phyloP scores from a whole-genome alignment of 2,329 filamentous ascomycete species.

The Drechmeria coniospora region DNA sequence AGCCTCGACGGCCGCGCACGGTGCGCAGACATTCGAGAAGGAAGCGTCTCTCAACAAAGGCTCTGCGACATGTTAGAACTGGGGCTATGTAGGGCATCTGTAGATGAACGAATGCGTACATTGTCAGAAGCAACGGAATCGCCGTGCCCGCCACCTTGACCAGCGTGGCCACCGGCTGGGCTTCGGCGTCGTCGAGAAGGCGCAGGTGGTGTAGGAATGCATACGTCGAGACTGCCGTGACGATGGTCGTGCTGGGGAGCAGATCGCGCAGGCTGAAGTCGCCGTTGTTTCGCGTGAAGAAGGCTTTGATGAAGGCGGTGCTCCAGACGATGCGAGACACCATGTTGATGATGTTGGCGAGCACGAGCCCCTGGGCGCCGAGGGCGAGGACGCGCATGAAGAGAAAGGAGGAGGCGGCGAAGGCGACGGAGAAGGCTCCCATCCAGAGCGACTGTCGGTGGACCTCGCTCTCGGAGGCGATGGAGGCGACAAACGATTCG shows the following conservation, averaged over 20 bases:
- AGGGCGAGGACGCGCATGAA: constrained; percentile 54
- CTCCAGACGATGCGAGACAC: constrained; percentile 71
- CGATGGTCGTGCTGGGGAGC: constrained; percentile 13
- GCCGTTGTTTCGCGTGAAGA: constrained; percentile 35
- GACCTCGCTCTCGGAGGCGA: constrained; percentile 61
- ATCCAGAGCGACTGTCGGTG: constrained; percentile 71
- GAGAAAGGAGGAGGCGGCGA: constrained; percentile 58
- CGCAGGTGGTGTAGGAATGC: constrained; percentile 12
- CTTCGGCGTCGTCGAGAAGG: constrained; percentile 9
- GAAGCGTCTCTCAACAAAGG: constrained; percentile 37
- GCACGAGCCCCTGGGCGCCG: constrained; percentile 68
- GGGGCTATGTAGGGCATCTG: constrained; percentile 11
- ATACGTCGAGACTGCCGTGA: constrained; percentile 12
- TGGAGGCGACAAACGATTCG: constrained; percentile 84
- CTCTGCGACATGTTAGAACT: constrained; percentile 20
- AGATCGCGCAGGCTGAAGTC: constrained; percentile 12
- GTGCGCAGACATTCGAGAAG: constrained; percentile 34
- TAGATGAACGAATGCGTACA: constrained; percentile 35
- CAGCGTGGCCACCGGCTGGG: constrained; percentile 18
- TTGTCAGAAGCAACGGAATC: constrained; percentile 33
- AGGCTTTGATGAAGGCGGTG: constrained; percentile 50
- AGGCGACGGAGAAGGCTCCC: constrained; percentile 62
- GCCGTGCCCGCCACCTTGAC: constrained; percentile 34
- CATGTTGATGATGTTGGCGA: constrained; percentile 88
- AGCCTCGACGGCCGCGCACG: constrained; percentile 18